These are phyloP conservation scores for Xylariaceae sp. DNA, from an alignment of 2,329 filamentous ascomycete genomes.

Conservation along the genomic window DNA sequence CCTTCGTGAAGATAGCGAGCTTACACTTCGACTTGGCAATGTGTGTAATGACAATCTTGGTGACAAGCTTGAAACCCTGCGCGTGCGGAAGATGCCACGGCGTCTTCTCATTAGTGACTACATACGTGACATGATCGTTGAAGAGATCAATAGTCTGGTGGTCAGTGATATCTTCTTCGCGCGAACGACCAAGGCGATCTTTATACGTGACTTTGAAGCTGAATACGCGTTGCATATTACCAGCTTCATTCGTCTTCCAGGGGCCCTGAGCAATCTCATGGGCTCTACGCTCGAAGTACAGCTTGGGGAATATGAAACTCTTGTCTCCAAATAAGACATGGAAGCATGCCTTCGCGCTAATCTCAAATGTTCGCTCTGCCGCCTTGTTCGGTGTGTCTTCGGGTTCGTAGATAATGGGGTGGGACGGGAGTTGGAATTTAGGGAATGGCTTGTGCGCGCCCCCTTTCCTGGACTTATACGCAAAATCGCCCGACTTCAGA, in stretches of 20 bases:
- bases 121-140: conserved; percentile 67
- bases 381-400: conserved; percentile 71
- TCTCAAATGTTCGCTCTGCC: conserved; percentile 77
- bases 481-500: conserved; percentile 33
- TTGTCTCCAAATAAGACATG: conserved; percentile 96
- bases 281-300: conserved; percentile 78
- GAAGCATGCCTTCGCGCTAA: conserved; percentile 90
- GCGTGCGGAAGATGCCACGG: conserved; percentile 83
- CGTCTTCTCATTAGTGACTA: conserved; percentile 57
- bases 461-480: conserved; percentile 34
- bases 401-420: conserved; percentile 79
- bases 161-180: conserved; percentile 64
- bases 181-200: conserved; percentile 59
- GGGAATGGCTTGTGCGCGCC: conserved; percentile 41
- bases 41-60: conserved; percentile 91
- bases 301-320: conserved; percentile 84
- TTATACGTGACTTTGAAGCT: conserved; percentile 67
- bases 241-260: conserved; percentile 68
- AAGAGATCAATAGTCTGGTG: conserved; percentile 81
- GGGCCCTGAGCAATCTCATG: conserved; percentile 79
- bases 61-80: conserved; percentile 72
- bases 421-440: conserved; percentile 76
- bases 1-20: conserved; percentile 77
- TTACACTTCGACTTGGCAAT: conserved; percentile 88
- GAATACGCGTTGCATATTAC: conserved; percentile 71